Conservation (phyloP, 352 stramenopile genomes). For the Pythium insidiosum region DNA sequence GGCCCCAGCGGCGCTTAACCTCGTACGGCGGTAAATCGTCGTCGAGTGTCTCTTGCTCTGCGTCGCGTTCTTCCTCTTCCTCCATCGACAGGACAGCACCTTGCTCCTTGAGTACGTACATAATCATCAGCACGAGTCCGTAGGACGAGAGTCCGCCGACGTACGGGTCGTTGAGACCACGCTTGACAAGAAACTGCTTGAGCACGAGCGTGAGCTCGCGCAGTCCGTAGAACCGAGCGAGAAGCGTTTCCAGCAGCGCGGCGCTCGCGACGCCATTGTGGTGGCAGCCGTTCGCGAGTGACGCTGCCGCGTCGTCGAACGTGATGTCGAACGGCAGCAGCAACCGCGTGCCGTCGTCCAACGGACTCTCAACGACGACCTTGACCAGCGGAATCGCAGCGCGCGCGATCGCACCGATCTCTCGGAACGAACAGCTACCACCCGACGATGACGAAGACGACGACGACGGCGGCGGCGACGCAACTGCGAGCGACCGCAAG, state of each 20-base stretch:
- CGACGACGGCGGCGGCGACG: too few relatives aligned
- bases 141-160: constrained; percentile 88
- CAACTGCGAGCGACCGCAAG: too few relatives aligned
- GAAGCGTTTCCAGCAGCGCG: constrained; percentile 55
- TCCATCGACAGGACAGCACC: constrained; percentile 22
- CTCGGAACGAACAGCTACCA: constrained; percentile 21
- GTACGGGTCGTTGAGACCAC: constrained; percentile 85
- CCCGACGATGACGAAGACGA: constrained; percentile 8
- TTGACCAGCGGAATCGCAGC: constrained; percentile 76
- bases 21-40: constrained; percentile 22
- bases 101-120: constrained; percentile 60
- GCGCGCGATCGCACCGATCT: constrained; percentile 65
- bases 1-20: constrained; percentile 1
- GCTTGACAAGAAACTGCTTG: constrained; percentile 86
- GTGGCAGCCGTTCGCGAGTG: constrained; percentile 25
- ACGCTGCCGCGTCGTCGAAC: too few relatives aligned
- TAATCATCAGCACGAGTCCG: constrained; percentile 74
- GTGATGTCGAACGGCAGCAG: constrained; percentile 78
- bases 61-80: constrained; percentile 6
- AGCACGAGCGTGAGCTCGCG: constrained; percentile 81
- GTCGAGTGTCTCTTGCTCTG: not conserved
- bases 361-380: constrained; percentile 38
- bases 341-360: constrained; percentile 1
- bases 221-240: constrained; percentile 64
- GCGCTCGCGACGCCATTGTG: constrained; percentile 77